Evolutionary conservation across 441 rosid genomes (phyloP).

Genomic region (Bocquillonia castaneifolia): DNA sequence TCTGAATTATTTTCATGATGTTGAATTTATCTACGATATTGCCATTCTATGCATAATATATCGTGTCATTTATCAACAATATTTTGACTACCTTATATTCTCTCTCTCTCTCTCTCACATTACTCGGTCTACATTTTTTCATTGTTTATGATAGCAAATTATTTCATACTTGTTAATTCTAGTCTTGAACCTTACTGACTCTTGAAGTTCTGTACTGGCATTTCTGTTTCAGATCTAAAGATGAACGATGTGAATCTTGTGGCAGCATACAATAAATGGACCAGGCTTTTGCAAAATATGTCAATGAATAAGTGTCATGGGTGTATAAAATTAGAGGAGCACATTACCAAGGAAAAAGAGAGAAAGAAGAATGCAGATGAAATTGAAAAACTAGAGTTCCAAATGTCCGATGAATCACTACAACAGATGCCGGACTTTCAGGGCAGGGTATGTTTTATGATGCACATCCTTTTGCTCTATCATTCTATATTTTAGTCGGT

Average conservation of each 20-base stretch:
- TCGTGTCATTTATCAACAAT: not conserved
- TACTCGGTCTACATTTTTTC: not conserved
- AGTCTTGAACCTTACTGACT: not conserved
- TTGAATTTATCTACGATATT: too few relatives aligned
- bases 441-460: constrained; percentile 64
- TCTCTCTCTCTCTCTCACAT: not conserved
- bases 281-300: constrained; percentile 64
- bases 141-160: not conserved
- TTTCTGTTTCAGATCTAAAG: constrained; percentile 62
- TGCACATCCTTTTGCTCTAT: not conserved
- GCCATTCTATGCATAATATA: too few relatives aligned
- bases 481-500: constrained; percentile 8
- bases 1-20: too few relatives aligned
- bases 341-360: constrained; percentile 65
- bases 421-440: constrained; percentile 96
- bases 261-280: constrained; percentile 59
- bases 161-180: not conserved
- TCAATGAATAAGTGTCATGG: constrained; percentile 79
- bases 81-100: not conserved
- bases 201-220: constrained; percentile 4
- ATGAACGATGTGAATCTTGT: constrained; percentile 62
- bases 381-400: constrained; percentile 49
- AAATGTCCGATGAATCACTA: constrained; percentile 91
- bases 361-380: constrained; percentile 61
- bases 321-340: constrained; percentile 82